These are phyloP conservation scores for Cystobasidium onofrii DNA, from an alignment of 768 basidiomycete genomes.

Conservation along the genomic window DNA sequence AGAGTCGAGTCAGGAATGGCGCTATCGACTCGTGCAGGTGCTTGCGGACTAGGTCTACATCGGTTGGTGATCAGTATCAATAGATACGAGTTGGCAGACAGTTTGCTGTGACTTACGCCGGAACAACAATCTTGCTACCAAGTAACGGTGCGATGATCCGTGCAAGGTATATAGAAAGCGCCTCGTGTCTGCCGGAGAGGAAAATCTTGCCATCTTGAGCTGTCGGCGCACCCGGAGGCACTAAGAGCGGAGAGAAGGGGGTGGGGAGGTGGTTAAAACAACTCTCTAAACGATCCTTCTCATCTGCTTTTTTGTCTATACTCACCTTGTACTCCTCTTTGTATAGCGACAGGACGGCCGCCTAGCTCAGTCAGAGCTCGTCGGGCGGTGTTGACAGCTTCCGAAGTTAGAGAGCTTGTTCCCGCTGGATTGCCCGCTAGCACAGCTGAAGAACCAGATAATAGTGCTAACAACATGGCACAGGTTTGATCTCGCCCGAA, in stretches of 20 bases:
- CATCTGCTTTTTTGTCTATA: too few relatives aligned
- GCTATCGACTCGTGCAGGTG: slow-evolving; percentile 42
- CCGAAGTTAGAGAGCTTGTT: slow-evolving; percentile 51
- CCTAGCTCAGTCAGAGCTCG: slow-evolving; percentile 42
- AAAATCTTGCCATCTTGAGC: slow-evolving; percentile 45
- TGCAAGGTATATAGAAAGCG: slow-evolving; percentile 75
- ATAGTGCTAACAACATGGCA: slow-evolving; percentile 79
- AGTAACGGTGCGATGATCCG: slow-evolving; percentile 78
- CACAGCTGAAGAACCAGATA: slow-evolving; percentile 51
- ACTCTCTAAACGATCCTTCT: too few relatives aligned
- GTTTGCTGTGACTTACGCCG: slow-evolving; percentile 6
- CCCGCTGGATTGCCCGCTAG: not conserved
- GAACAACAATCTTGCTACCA: slow-evolving; percentile 58
- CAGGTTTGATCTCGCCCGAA: slow-evolving; percentile 88
- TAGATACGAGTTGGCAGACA: too few relatives aligned
- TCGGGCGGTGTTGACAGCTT: slow-evolving; percentile 5
- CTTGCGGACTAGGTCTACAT: slow-evolving; percentile 30
- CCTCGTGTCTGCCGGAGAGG: slow-evolving; percentile 82
- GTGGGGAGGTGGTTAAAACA: not conserved
- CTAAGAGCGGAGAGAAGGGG: not conserved
- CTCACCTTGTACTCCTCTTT: slow-evolving; percentile 37
- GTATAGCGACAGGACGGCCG: slow-evolving; percentile 54
- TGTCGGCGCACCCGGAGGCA: not conserved
- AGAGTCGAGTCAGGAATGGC: slow-evolving; percentile 59
- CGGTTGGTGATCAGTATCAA: not conserved